Evolutionary conservation across 768 basidiomycete species (phyloP).

Genomic region (Leccinum barrowsii): DNA sequence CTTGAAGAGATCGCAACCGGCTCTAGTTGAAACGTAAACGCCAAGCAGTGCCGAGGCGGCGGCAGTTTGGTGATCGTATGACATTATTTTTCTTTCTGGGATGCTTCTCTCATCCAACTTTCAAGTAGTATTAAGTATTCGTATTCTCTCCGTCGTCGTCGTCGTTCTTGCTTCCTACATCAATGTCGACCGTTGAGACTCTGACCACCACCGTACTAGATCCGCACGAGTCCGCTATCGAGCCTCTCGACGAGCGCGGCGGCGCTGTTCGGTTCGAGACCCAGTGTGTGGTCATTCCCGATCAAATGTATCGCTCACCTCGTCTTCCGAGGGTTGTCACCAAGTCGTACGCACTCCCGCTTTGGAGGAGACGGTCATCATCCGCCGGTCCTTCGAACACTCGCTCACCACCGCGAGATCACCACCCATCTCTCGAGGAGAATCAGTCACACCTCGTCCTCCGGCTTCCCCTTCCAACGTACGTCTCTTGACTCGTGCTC

Average conservation of each 20-base stretch:
- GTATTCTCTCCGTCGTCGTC: background rate
- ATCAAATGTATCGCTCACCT: conserved; percentile 34
- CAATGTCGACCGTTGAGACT: conserved; percentile 14
- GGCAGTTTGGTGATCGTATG: conserved; percentile 15
- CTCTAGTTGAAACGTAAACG: background rate
- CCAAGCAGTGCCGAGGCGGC: conserved; percentile 5
- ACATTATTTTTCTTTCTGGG: conserved; percentile 9
- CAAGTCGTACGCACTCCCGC: conserved; percentile 64
- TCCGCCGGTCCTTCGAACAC: conserved; percentile 12
- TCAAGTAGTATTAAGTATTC: background rate
- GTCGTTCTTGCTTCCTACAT: background rate
- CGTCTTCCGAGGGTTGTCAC: conserved; percentile 52
- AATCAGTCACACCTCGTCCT: conserved; percentile 46
- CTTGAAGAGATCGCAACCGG: background rate
- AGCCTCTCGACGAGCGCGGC: conserved; percentile 18
- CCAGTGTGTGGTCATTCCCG: conserved; percentile 75
- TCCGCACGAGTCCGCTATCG: background rate
- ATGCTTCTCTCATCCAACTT: background rate
- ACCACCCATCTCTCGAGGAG: conserved; percentile 23
- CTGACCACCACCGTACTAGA: background rate
- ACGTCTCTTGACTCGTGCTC: conserved; percentile 20
- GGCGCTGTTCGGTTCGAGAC: conserved; percentile 64
- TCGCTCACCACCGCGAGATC: conserved; percentile 22
- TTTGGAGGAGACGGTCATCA: conserved; percentile 50
- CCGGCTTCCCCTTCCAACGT: conserved; percentile 64